Conservation (phyloP, 352 stramenopile genomes). For the Phytophthora macrochlamydospora region DNA sequence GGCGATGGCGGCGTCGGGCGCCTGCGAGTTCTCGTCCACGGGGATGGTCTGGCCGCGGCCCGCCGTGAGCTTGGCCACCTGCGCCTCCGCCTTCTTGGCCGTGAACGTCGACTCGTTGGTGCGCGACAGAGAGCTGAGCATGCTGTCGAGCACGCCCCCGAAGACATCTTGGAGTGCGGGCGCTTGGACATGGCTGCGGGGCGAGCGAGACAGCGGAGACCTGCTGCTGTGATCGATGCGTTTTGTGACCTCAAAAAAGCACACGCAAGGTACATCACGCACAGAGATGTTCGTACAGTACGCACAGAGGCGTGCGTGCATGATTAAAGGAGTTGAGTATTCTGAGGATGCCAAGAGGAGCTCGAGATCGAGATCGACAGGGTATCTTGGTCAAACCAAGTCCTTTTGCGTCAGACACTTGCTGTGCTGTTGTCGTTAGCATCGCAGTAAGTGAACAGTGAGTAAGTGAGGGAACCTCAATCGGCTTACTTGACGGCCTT, state of each 20-base stretch:
- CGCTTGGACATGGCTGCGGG: conserved; percentile 66
- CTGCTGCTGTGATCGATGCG: not conserved
- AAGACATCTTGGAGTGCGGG: conserved; percentile 52
- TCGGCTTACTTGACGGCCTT: too few species aligned
- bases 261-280: too few species aligned
- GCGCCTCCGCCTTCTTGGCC: conserved; percentile 74
- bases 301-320: too few species aligned
- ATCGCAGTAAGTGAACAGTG: too few species aligned
- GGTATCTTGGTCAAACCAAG: too few species aligned
- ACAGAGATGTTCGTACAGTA: too few species aligned
- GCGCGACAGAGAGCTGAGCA: conserved; percentile 73
- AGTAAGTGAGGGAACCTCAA: too few species aligned
- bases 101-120: conserved; percentile 81
- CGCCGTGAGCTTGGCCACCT: conserved; percentile 74
- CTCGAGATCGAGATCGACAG: too few species aligned
- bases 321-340: too few species aligned
- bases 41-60: conserved; percentile 72
- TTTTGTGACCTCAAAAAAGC: not conserved
- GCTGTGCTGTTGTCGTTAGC: too few species aligned
- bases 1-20: conserved; percentile 80
- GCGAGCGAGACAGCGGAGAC: not conserved
- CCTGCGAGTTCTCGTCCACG: conserved; percentile 65
- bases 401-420: too few species aligned
- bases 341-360: too few species aligned
- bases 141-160: conserved; percentile 58